A percentile compares a stretch with the other conserved stretches of the same genome.
Conservation (phyloP, 2,329 filamentous ascomycete genomes). For the Cytospora leucostoma region DNA sequence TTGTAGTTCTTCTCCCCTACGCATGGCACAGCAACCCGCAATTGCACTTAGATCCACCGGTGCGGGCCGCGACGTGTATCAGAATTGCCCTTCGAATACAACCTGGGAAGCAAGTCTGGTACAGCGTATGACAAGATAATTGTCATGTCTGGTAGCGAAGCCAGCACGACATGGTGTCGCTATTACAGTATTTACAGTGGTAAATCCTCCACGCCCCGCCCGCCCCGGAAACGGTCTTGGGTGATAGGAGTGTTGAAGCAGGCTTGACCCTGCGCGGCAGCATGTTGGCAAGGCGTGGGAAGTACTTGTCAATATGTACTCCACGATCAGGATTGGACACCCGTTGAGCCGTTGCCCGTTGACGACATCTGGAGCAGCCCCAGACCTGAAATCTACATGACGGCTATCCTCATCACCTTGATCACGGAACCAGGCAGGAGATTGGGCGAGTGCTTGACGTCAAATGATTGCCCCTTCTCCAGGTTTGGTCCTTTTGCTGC, state of each 20-base stretch:
- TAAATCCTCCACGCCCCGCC: neutral
- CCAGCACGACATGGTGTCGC: no score
- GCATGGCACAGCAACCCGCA: slow-evolving; percentile 2
- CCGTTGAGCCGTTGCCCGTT: neutral
- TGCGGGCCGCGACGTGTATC: neutral
- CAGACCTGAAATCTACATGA: neutral
- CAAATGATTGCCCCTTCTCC: slow-evolving; percentile 4
- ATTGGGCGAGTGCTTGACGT: neutral
- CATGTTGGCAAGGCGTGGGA: neutral
- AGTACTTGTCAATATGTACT: neutral
- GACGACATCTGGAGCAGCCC: neutral
- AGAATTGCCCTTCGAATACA: neutral
- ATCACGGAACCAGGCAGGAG: neutral
- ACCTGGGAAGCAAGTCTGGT: neutral
- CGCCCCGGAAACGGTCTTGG: neutral
- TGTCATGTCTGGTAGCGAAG: neutral
- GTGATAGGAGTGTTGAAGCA: neutral
- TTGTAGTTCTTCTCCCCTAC: neutral
- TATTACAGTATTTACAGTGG: no score
- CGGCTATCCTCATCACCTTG: neutral
- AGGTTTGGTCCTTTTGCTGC: slow-evolving; percentile 3
- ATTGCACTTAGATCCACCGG: neutral
- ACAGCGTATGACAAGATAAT: neutral
- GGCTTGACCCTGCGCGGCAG: neutral
- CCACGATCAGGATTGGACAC: neutral